phyloP scores from a whole-genome alignment of 495 filamentous ascomycete species.

The Umbilicaria muhlenbergii region DNA sequence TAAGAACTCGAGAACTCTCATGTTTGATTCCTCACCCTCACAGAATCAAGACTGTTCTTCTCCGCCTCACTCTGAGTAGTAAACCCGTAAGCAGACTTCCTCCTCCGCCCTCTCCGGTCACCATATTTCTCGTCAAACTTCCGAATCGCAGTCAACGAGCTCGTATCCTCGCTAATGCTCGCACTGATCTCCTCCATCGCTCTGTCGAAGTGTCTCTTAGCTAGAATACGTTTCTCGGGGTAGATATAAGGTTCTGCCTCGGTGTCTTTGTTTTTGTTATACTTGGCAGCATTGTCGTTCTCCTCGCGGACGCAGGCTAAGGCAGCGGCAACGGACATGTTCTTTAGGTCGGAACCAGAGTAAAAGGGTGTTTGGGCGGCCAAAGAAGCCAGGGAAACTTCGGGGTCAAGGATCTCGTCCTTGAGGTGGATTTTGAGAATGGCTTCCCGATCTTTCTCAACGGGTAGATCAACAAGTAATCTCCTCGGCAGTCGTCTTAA shows the following conservation, averaged over 20 bases:
- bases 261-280: slow-evolving; percentile 13
- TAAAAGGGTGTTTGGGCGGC: slow-evolving; percentile 76
- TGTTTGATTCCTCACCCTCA: slow-evolving; percentile 19
- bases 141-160: slow-evolving; percentile 62
- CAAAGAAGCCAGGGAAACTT: slow-evolving; percentile 53
- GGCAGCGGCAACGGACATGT: slow-evolving; percentile 79
- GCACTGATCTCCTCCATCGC: slow-evolving; percentile 83
- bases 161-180: slow-evolving; percentile 91
- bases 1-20: not conserved
- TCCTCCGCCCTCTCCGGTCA: slow-evolving; percentile 59
- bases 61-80: slow-evolving; percentile 28
- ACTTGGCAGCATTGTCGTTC: slow-evolving; percentile 42
- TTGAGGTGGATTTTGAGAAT: slow-evolving; percentile 79
- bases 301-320: slow-evolving; percentile 79
- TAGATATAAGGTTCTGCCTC: slow-evolving; percentile 37
- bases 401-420: slow-evolving; percentile 51
- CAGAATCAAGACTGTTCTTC: slow-evolving; percentile 16
- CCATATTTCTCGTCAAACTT: slow-evolving; percentile 97
- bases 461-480: slow-evolving; percentile 76
- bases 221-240: slow-evolving; percentile 51
- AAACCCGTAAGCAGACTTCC: slow-evolving; percentile 53
- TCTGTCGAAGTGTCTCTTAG: slow-evolving; percentile 58
- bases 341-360: slow-evolving; percentile 93
- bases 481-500: slow-evolving; percentile 67
- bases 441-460: slow-evolving; percentile 54